These are phyloP conservation scores for Pachysandra terminalis DNA, from an alignment of 164 flowering plant species.

Conservation along the genomic window DNA sequence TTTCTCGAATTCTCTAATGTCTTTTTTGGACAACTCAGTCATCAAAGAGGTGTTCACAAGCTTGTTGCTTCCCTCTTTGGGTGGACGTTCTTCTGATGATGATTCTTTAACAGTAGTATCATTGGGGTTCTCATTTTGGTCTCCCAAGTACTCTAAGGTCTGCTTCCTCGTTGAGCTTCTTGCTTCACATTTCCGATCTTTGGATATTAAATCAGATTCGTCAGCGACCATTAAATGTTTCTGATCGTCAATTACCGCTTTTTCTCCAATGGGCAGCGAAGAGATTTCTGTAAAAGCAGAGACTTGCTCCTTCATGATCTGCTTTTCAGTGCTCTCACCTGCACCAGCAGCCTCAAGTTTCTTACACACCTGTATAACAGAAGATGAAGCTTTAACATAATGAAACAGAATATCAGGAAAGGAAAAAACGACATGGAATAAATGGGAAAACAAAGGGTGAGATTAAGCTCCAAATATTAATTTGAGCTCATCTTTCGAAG, in stretches of 20 bases:
- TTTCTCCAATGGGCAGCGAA: slow-evolving; percentile 10
- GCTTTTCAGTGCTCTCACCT: slow-evolving; percentile 5
- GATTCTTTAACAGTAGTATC: slow-evolving; percentile 4
- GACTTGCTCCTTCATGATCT: slow-evolving; percentile 7
- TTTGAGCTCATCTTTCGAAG: background rate
- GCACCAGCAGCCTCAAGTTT: slow-evolving; percentile 2
- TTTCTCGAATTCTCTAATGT: slow-evolving; percentile 6
- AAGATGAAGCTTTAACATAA: background rate
- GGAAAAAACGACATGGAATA: background rate
- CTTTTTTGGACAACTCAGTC: slow-evolving; percentile 9
- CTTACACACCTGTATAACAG: slow-evolving; percentile 8
- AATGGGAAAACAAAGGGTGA: background rate
- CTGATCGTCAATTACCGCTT: slow-evolving; percentile 11
- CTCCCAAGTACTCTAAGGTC: slow-evolving; percentile 10
- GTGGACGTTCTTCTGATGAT: slow-evolving; percentile 13
- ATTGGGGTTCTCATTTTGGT: slow-evolving; percentile 8
- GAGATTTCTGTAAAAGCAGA: slow-evolving; percentile 8
- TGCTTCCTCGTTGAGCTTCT: slow-evolving; percentile 11
- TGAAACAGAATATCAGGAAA: background rate
- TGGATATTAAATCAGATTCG: slow-evolving; percentile 9
- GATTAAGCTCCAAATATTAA: background rate
- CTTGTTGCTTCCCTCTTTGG: slow-evolving; percentile 9
- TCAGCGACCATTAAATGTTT: slow-evolving; percentile 15
- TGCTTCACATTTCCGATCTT: slow-evolving; percentile 11
- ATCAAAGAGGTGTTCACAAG: slow-evolving; percentile 1